These are phyloP conservation scores for Candolleomyces aberdarensis DNA, from an alignment of 768 basidiomycete genomes.

Conservation along the genomic window DNA sequence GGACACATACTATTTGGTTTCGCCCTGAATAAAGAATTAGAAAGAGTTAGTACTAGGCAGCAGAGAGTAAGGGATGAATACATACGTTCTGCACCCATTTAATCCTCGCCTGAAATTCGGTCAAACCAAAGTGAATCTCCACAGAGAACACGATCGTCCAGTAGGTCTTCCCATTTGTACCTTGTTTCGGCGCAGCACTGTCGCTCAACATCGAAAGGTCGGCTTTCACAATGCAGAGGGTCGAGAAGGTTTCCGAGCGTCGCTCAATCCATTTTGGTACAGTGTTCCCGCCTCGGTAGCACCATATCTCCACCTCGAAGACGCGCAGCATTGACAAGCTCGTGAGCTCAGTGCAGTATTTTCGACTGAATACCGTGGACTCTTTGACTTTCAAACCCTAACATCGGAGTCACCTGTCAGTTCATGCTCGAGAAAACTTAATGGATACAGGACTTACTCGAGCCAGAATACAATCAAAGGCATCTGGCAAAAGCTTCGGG, in stretches of 20 bases:
- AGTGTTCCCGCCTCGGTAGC: constrained; percentile 70
- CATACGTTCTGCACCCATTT: constrained; percentile 80
- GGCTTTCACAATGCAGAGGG: constrained; percentile 74
- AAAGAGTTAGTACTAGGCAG: background rate
- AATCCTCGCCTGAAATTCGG: constrained; percentile 78
- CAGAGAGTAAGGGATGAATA: constrained; percentile 6
- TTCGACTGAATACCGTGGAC: constrained; percentile 76
- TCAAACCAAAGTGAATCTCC: constrained; percentile 80
- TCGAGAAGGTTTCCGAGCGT: constrained; percentile 67
- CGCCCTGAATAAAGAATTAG: constrained; percentile 41
- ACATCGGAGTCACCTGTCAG: background rate
- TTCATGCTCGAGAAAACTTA: constrained; percentile 2
- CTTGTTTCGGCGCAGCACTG: constrained; percentile 65
- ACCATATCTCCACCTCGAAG: constrained; percentile 85
- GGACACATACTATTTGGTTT: constrained; percentile 63
- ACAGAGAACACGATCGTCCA: constrained; percentile 86
- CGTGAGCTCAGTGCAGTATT: constrained; percentile 81
- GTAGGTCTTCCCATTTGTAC: constrained; percentile 65
- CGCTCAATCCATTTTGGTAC: constrained; percentile 75
- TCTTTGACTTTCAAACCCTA: constrained; percentile 77
- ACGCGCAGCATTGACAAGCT: constrained; percentile 72
- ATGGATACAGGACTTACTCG: constrained; percentile 40
- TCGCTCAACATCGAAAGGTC: constrained; percentile 70
- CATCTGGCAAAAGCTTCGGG: constrained; percentile 74
- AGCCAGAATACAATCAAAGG: constrained; percentile 77